Conservation (phyloP, 805 yeast genomes). For the Hyphopichia homilentoma region DNA sequence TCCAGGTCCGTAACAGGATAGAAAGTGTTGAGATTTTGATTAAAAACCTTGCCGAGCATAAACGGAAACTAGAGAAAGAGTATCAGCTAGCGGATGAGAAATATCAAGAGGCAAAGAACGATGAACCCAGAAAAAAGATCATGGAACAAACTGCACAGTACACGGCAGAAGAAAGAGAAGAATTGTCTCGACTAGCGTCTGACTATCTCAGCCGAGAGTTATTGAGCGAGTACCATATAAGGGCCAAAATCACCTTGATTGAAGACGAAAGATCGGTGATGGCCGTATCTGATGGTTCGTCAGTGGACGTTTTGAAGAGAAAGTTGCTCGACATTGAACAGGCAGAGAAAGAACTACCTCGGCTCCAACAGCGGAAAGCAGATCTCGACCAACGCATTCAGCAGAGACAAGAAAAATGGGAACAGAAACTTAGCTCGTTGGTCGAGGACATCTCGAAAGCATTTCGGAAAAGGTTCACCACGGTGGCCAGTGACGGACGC, state of each 20-base stretch:
- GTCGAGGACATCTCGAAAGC: conserved; percentile 55
- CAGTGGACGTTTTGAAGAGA: conserved; percentile 36
- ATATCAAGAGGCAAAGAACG: conserved; percentile 36
- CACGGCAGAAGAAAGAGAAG: conserved; percentile 34
- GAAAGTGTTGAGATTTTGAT: conserved; percentile 19
- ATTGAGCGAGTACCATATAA: conserved; percentile 37
- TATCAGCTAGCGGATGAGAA: conserved; percentile 32
- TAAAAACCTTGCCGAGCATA: conserved; percentile 22
- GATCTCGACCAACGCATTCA: conserved; percentile 33
- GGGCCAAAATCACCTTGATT: conserved; percentile 39
- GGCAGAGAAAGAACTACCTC: conserved; percentile 39
- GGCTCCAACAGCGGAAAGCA: conserved; percentile 16
- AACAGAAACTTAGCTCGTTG: conserved; percentile 52
- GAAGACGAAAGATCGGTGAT: conserved; percentile 43
- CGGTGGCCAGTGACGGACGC: conserved; percentile 86
- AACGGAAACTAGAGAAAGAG: conserved; percentile 21
- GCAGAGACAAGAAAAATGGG: conserved; percentile 50
- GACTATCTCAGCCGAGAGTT: conserved; percentile 28
- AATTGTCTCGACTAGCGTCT: conserved; percentile 37
- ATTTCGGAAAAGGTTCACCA: conserved; percentile 62
- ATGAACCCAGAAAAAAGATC: conserved; percentile 36
- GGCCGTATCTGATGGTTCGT: conserved; percentile 34
- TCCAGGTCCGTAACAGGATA: conserved; percentile 17
- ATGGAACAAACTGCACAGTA: conserved; percentile 32
- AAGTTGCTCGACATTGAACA: conserved; percentile 29